Evolutionary conservation across 371 early-diverging fungal species (phyloP), one percentile per base, ranked within the genome.

Genomic region (Mortierella sp.): DNA sequence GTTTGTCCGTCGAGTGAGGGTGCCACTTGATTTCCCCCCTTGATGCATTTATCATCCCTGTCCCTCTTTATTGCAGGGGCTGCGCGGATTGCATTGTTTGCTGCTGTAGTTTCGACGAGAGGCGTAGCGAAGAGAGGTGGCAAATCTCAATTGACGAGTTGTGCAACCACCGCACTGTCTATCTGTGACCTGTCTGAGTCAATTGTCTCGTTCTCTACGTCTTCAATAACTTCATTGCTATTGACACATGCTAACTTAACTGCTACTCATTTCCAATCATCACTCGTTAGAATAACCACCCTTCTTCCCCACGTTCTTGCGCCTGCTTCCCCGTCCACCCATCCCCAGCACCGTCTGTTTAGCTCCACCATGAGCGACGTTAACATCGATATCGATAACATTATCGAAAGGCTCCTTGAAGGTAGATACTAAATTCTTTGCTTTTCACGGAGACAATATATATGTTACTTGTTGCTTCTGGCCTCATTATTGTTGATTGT

Each of bases 331-430:
- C 38, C 3, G 21, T 68, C n/a, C 35, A 35, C 32, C 46, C 51
- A 44, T 41, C 70, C 54, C 44, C 41, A 43, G 51, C 38, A 44
- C 55, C 71, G 41, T 63, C 48, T 72, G 43, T 60, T 46, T 29
- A 43, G 21, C 48, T 70, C 70, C n/a, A 90, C 88, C 91, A 76
- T 75, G 32, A 90, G 89, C 70, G 81, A 77, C 55, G 56, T 80
- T 65, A 94, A 95, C 68, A 92, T 93, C 54, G 95, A 97, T 76
- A 90, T 98, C 71, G 97, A 97, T 89, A 93, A 95, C 60, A 95
- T 98, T 78, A 97, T 98, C 84, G 96, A 95, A 85, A 90, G 97
- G 70, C 92, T 98, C 32, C 88, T 98, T 87, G 98, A 98, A 95
- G 98, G 98, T 97, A 92, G 24, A 38, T n/a, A 51, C 35, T 35